A percentile compares a stretch with the other conserved stretches of the same genome.
Evolutionary conservation across 2,329 filamentous ascomycete species (phyloP).

Genomic region (Neurospora sp.): DNA sequence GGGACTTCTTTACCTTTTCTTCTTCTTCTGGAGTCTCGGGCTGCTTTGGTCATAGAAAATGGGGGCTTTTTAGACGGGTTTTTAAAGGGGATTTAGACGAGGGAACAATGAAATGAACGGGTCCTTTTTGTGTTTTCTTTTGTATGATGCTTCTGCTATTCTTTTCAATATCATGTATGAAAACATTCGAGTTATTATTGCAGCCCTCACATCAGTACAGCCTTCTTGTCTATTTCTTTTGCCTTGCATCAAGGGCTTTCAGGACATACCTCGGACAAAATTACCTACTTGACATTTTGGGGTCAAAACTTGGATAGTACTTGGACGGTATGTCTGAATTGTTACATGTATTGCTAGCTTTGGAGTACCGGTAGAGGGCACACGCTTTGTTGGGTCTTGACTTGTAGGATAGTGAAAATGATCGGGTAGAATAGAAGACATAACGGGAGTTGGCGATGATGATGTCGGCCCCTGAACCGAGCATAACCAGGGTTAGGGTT

Average conservation of each 20-base stretch:
- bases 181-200: background rate
- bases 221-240: background rate
- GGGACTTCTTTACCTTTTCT: background rate
- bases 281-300: background rate
- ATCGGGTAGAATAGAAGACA: background rate
- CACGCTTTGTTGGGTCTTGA: background rate
- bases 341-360: background rate
- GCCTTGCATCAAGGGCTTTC: background rate
- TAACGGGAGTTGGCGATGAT: background rate
- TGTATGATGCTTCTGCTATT: conserved; percentile 7
- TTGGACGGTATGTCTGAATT: background rate
- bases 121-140: conserved; percentile 1
- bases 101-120: conserved; percentile 6
- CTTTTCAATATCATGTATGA: background rate
- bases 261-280: background rate
- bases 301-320: background rate
- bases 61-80: conserved; percentile 7
- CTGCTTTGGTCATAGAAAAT: conserved; percentile 14
- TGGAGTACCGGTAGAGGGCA: background rate
- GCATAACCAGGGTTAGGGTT: background rate
- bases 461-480: background rate
- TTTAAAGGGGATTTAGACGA: conserved; percentile 10
- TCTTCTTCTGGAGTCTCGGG: conserved; percentile 6
- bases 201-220: background rate
- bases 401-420: background rate